A percentile compares a stretch with the other conserved stretches of the same genome.
These are phyloP conservation scores for Agaricus blazei DNA, from an alignment of 768 basidiomycete genomes.

Conservation along the genomic window DNA sequence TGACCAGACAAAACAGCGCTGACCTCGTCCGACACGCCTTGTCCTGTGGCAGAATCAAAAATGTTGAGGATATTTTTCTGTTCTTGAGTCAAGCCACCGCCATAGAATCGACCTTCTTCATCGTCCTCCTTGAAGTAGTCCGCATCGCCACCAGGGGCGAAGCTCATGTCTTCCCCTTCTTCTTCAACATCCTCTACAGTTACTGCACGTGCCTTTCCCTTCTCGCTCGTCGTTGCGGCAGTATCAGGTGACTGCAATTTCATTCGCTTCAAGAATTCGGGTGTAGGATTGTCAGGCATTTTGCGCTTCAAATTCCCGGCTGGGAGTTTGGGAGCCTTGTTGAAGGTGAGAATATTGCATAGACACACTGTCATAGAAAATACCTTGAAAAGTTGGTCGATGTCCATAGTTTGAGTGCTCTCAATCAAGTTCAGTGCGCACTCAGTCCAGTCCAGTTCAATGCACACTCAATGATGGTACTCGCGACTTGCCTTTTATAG, in stretches of 20 bases:
- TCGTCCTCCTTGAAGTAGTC: slow-evolving; percentile 92
- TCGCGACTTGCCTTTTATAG: slow-evolving; percentile 3
- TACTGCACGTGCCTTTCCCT: slow-evolving; percentile 29
- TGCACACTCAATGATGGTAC: not conserved
- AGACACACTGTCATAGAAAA: not conserved
- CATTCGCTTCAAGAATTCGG: slow-evolving; percentile 82
- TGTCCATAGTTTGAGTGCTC: slow-evolving; percentile 31
- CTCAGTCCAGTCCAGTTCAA: too few relatives aligned
- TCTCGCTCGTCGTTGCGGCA: slow-evolving; percentile 10
- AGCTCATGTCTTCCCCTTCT: slow-evolving; percentile 41
- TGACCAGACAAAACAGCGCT: slow-evolving; percentile 20
- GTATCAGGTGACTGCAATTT: slow-evolving; percentile 39
- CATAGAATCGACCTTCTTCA: slow-evolving; percentile 89
- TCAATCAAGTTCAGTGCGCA: too few relatives aligned
- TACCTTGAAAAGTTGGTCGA: slow-evolving; percentile 51
- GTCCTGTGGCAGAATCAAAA: slow-evolving; percentile 72
- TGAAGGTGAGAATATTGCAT: not conserved
- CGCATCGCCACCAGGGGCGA: slow-evolving; percentile 83
- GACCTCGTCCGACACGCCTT: slow-evolving; percentile 65
- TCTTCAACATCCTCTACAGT: slow-evolving; percentile 65
- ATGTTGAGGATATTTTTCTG: slow-evolving; percentile 96
- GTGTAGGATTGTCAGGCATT: slow-evolving; percentile 70
- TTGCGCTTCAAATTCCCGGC: slow-evolving; percentile 62
- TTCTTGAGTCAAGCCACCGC: slow-evolving; percentile 86
- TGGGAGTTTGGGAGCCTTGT: slow-evolving; percentile 65